These are phyloP conservation scores for Podaxis sp. DNA, from an alignment of 768 basidiomycete genomes.

Conservation along the genomic window DNA sequence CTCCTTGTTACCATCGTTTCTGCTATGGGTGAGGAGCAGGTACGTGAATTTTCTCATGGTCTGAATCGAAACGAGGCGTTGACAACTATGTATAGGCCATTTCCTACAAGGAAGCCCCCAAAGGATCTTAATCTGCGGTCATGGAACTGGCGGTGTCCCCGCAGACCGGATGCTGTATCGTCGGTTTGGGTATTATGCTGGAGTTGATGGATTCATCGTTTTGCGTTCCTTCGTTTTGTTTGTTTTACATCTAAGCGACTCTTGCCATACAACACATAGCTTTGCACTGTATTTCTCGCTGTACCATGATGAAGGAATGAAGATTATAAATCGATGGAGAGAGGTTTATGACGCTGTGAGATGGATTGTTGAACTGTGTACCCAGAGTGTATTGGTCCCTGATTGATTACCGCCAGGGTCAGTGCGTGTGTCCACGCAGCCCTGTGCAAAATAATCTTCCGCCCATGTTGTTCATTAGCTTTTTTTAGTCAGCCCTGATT, in stretches of 20 bases:
- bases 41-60: slow-evolving; percentile 17
- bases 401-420: neutral
- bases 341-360: neutral
- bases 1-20: slow-evolving; percentile 80
- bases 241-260: slow-evolving; percentile 7
- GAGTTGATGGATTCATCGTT: neutral
- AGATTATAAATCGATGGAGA: neutral
- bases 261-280: neutral
- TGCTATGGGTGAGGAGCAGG: slow-evolving; percentile 93
- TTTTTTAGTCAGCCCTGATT: neutral
- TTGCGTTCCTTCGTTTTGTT: slow-evolving; percentile 9
- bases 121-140: slow-evolving; percentile 34
- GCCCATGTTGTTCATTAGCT: neutral
- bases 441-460: neutral
- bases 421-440: no score
- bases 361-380: neutral
- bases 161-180: slow-evolving; percentile 65
- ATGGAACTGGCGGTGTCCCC: slow-evolving; percentile 67
- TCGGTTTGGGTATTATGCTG: slow-evolving; percentile 31
- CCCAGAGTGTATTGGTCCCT: neutral
- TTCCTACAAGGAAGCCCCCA: slow-evolving; percentile 86
- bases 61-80: neutral
- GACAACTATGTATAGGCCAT: slow-evolving; percentile 49
- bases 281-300: slow-evolving; percentile 10
- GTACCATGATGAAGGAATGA: slow-evolving; percentile 9